These are phyloP conservation scores for Aspergillus bombycis DNA, from an alignment of 2,329 filamentous ascomycete species.

Conservation along the genomic window DNA sequence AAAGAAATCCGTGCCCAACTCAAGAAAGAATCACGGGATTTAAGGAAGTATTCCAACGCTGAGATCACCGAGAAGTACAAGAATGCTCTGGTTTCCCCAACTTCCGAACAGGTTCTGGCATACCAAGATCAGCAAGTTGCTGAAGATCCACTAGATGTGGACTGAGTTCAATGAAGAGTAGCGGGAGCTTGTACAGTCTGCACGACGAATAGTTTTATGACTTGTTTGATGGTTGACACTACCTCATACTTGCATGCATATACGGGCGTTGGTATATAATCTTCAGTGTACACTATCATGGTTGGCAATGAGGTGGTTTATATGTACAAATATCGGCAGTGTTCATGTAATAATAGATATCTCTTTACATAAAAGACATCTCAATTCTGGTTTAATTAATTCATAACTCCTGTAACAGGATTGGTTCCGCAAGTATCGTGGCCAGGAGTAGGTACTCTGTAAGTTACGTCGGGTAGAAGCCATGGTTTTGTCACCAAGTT, in stretches of 20 bases:
- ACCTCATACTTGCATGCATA: constrained; percentile 15
- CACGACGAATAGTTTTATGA: not conserved
- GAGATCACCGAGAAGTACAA: constrained; percentile 21
- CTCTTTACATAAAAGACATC: not conserved
- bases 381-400: not conserved
- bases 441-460: too few relatives aligned
- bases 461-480: too few relatives aligned
- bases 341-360: constrained; percentile 7
- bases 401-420: too few relatives aligned
- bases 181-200: not conserved
- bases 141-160: not conserved
- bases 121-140: constrained; percentile 16
- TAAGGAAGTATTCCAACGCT: constrained; percentile 36
- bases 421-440: too few relatives aligned
- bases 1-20: constrained; percentile 29
- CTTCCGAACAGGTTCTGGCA: constrained; percentile 25
- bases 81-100: constrained; percentile 23
- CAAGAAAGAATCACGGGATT: constrained; percentile 26
- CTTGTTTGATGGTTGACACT: not conserved
- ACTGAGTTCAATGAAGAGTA: not conserved
- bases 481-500: too few relatives aligned
- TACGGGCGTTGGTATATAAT: constrained; percentile 21
- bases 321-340: constrained; percentile 5
- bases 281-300: not conserved
- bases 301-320: not conserved